phyloP scores from a whole-genome alignment of 1,284 basidiomycete genomes.

The Fomes fomentarius region DNA sequence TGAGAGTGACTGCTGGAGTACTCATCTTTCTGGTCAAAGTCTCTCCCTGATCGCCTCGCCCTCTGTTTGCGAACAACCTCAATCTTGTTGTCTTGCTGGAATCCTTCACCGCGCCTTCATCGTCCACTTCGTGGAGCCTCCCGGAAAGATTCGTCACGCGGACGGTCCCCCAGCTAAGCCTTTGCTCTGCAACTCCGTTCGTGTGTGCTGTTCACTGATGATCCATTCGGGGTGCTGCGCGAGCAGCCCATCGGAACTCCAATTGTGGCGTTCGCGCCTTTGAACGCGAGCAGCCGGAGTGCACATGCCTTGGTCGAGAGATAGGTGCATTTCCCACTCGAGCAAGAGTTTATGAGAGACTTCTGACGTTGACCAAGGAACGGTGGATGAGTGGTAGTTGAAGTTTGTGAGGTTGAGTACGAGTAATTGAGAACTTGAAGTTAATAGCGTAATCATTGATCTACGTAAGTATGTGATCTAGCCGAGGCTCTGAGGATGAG shows the following conservation, averaged over 20 bases:
- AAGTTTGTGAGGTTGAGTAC: too few species aligned
- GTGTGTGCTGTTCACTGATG: constrained; percentile 81
- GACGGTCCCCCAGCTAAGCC: constrained; percentile 41
- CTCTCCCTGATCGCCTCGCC: constrained; percentile 87
- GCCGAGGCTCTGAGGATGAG: too few species aligned
- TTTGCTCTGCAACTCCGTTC: constrained; percentile 66
- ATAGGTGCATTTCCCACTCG: not conserved
- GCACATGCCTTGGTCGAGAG: constrained; percentile 48
- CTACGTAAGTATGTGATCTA: too few species aligned
- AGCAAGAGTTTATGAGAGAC: not conserved
- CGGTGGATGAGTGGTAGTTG: too few species aligned
- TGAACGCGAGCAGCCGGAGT: constrained; percentile 45
- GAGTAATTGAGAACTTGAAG: too few species aligned
- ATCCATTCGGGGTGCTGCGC: constrained; percentile 65
- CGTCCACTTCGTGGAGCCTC: constrained; percentile 63
- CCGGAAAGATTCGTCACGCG: constrained; percentile 47
- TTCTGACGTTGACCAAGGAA: not conserved
- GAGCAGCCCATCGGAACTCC: constrained; percentile 72
- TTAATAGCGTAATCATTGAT: too few species aligned
- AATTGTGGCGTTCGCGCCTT: constrained; percentile 59
- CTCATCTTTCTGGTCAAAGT: constrained; percentile 72
- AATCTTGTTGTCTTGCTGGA: constrained; percentile 81
- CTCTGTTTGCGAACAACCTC: constrained; percentile 74
- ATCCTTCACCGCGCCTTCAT: constrained; percentile 64
- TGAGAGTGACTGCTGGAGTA: not conserved